Percentiles rank a stretch among this genome's conserved stretches.
Conservation (phyloP, 306 rosid species). For the Cercis canadensis region DNA sequence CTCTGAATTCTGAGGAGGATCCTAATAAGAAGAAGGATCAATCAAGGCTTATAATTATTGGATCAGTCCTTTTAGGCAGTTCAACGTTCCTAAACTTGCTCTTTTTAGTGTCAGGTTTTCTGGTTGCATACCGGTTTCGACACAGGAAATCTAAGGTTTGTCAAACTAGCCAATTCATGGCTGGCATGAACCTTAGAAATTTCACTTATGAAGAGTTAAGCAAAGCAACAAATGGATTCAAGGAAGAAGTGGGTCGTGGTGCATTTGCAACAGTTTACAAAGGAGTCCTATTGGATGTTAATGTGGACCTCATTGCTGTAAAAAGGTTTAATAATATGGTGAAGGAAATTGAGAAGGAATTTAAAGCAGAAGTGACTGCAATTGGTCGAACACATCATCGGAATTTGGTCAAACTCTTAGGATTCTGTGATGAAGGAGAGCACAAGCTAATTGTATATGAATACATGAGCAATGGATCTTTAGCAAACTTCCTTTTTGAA, state of each 20-base stretch:
- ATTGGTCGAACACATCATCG: no score
- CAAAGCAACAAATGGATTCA: constrained; percentile 32
- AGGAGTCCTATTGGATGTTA: constrained; percentile 1
- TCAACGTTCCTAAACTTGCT: not conserved
- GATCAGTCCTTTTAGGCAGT: constrained; percentile 20
- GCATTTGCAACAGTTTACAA: constrained; percentile 30
- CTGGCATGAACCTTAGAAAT: constrained; percentile 8
- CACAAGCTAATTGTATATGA: no score
- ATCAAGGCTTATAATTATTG: not conserved
- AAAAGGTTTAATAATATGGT: not conserved
- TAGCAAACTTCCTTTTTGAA: no score
- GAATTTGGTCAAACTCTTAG: no score
- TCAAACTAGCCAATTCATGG: constrained; percentile 7
- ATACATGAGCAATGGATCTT: no score
- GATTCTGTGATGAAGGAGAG: constrained; percentile 16
- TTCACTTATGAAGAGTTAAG: constrained; percentile 32
- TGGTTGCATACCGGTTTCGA: not conserved
- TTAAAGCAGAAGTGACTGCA: no score
- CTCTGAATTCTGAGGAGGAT: not conserved
- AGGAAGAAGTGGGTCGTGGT: constrained; percentile 31
- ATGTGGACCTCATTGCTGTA: no score
- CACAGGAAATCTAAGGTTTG: not conserved
- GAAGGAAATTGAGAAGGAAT: no score
- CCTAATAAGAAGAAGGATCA: not conserved
- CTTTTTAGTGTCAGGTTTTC: not conserved